phyloP scores from a whole-genome alignment of 805 yeast genomes.

The Wickerhamomyces pijperi region DNA sequence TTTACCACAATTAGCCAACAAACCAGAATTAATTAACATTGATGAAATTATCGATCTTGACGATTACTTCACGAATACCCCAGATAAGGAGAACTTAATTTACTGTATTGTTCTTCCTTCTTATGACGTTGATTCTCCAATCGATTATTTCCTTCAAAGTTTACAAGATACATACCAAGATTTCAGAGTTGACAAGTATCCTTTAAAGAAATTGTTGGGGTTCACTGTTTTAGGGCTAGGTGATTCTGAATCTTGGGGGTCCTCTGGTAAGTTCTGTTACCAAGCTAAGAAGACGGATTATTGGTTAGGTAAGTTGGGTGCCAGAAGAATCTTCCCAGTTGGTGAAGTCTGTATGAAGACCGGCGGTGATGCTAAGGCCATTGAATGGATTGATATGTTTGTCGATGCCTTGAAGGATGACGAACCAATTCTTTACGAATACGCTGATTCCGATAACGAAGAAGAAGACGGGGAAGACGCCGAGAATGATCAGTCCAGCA shows the following conservation, averaged over 20 bases:
- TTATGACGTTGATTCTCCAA: slow-evolving; percentile 85
- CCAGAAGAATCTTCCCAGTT: slow-evolving; percentile 69
- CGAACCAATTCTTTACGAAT: slow-evolving; percentile 54
- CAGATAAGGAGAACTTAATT: slow-evolving; percentile 35
- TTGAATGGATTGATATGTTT: slow-evolving; percentile 58
- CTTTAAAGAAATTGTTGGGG: slow-evolving; percentile 58
- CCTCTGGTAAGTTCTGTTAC: slow-evolving; percentile 67
- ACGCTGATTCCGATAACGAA: slow-evolving; percentile 45
- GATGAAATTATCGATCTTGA: slow-evolving; percentile 83
- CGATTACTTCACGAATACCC: slow-evolving; percentile 63
- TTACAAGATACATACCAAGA: slow-evolving; percentile 74
- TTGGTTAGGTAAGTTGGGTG: slow-evolving; percentile 77
- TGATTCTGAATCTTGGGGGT: slow-evolving; percentile 68
- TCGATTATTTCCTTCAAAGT: slow-evolving; percentile 77
- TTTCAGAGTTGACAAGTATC: slow-evolving; percentile 76
- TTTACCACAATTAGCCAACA: slow-evolving; percentile 19
- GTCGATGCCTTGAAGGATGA: slow-evolving; percentile 54
- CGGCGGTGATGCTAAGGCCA: slow-evolving; percentile 45
- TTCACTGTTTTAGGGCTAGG: slow-evolving; percentile 84
- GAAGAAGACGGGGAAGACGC: slow-evolving; percentile 23
- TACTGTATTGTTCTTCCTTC: slow-evolving; percentile 78
- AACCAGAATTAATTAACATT: slow-evolving; percentile 50
- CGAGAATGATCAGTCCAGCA: slow-evolving; percentile 12
- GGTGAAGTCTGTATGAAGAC: slow-evolving; percentile 77
- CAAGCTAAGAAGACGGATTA: slow-evolving; percentile 71